phyloP scores from a whole-genome alignment of 495 filamentous ascomycete species.

The Glarea lozoyensis region DNA sequence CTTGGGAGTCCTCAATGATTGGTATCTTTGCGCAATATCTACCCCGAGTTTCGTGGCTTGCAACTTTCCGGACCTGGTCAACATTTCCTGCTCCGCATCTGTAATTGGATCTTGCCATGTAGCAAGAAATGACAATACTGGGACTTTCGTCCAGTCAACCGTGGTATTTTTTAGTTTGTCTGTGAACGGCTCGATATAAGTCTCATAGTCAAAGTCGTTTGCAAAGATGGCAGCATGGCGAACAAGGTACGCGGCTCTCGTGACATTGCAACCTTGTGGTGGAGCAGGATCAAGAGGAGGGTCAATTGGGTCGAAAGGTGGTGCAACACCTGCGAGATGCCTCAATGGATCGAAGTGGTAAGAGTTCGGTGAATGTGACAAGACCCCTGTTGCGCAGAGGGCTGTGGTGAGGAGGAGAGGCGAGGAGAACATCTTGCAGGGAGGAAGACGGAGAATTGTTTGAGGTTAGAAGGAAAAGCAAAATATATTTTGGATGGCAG shows the following conservation, averaged over 20 bases:
- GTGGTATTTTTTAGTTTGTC: constrained; percentile 31
- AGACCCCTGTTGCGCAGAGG: background rate
- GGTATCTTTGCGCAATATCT: constrained; percentile 36
- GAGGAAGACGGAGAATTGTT: background rate
- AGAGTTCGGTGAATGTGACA: constrained; percentile 1
- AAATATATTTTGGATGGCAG: background rate
- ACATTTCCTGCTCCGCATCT: constrained; percentile 33
- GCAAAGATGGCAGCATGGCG: constrained; percentile 41
- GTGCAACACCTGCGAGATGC: constrained; percentile 38
- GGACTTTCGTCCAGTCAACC: constrained; percentile 22
- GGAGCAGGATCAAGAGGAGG: constrained; percentile 24
- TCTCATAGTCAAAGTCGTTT: constrained; percentile 39
- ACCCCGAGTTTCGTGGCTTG: constrained; percentile 24
- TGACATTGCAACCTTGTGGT: constrained; percentile 31
- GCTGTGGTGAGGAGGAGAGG: background rate
- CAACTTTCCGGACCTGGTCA: constrained; percentile 33
- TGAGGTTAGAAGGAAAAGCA: background rate
- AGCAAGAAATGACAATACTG: constrained; percentile 24
- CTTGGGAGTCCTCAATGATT: constrained; percentile 29
- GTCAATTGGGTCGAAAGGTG: constrained; percentile 39
- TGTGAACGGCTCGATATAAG: constrained; percentile 37
- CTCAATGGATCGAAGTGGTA: constrained; percentile 37
- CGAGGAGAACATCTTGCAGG: background rate
- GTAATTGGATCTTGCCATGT: constrained; percentile 32
- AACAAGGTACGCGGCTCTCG: constrained; percentile 32